Evolutionary conservation across 345 rosid species (phyloP).

Genomic region (Arabis alpina): DNA sequence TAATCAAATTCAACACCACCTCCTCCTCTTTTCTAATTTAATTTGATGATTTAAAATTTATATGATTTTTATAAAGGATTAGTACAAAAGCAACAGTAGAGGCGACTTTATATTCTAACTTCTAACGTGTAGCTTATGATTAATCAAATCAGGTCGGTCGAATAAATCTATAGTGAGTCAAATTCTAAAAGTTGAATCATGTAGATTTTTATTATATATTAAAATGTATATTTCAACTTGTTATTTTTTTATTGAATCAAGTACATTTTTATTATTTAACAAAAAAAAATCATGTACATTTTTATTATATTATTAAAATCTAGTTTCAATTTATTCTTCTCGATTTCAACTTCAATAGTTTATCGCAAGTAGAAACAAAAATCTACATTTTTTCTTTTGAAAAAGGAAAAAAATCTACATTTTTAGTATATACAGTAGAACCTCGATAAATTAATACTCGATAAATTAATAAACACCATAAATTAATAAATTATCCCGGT

Average conservation of each 20-base stretch:
- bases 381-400: conserved; percentile 15
- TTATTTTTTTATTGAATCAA: conserved; percentile 9
- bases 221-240: conserved; percentile 30
- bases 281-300: conserved; percentile 35
- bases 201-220: conserved; percentile 33
- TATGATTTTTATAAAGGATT: neutral
- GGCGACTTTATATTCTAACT: conserved; percentile 44
- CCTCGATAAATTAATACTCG: too few species aligned
- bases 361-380: conserved; percentile 26
- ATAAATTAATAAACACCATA: too few species aligned
- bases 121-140: conserved; percentile 43
- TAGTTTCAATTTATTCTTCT: conserved; percentile 24
- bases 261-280: conserved; percentile 31
- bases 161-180: conserved; percentile 40
- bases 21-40: conserved; percentile 33
- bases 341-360: conserved; percentile 13
- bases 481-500: too few species aligned
- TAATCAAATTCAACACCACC: conserved; percentile 45
- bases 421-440: conserved; percentile 20
- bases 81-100: conserved; percentile 42
- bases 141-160: conserved; percentile 47
- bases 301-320: conserved; percentile 8
- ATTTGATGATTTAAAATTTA: conserved; percentile 5
- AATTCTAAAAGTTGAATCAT: conserved; percentile 2
- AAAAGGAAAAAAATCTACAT: conserved; percentile 17